phyloP scores from a whole-genome alignment of 2,329 filamentous ascomycete species.

The Hypocrella siamensis region DNA sequence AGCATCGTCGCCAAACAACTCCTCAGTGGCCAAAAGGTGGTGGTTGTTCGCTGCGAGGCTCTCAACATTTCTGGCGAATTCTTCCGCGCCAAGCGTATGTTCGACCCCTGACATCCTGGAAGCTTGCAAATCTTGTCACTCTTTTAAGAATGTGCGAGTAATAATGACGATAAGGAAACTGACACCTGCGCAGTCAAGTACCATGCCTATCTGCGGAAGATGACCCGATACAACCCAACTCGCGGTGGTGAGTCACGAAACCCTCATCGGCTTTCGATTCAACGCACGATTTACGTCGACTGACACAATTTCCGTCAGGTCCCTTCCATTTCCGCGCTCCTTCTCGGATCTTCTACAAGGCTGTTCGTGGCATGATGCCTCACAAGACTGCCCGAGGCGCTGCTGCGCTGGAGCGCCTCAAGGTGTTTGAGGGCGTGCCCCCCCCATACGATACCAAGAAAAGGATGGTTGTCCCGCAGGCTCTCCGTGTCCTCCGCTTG shows the following conservation, averaged over 20 bases:
- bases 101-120: conserved; percentile 2
- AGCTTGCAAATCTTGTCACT: too few species aligned
- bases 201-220: conserved; percentile 99
- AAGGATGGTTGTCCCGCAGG: conserved; percentile 98
- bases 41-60: conserved; percentile 95
- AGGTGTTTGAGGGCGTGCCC: conserved; percentile 99
- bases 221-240: conserved; percentile 98
- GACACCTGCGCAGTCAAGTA: conserved; percentile 78
- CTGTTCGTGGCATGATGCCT: conserved; percentile 98
- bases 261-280: neutral
- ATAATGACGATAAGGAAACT: conserved; percentile 19
- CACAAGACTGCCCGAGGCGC: conserved; percentile 99
- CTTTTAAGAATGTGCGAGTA: too few species aligned
- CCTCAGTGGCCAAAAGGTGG: conserved; percentile 97
- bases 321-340: conserved; percentile 99
- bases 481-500: conserved; percentile 86
- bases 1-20: conserved; percentile 98
- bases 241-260: conserved; percentile 62
- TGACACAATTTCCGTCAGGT: conserved; percentile 38
- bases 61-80: conserved; percentile 99
- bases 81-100: conserved; percentile 99
- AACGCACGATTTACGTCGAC: conserved; percentile 1
- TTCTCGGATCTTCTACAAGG: conserved; percentile 99
- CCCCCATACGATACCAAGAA: conserved; percentile 99
- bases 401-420: conserved; percentile 92